These are phyloP conservation scores for Cladosporium sp. DNA, from an alignment of 2,329 filamentous ascomycete species.

Conservation along the genomic window DNA sequence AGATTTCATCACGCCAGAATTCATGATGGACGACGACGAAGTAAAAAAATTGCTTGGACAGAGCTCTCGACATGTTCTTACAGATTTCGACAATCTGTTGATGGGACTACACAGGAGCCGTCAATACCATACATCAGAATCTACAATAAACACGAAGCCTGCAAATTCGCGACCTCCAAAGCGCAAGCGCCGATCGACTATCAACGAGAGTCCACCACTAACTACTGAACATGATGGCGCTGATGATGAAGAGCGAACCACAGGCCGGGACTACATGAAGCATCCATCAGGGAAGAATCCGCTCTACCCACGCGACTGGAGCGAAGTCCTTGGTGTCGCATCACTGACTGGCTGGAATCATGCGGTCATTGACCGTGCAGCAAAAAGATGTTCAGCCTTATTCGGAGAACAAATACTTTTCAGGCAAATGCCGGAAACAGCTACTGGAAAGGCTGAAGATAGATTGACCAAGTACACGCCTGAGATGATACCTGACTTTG, in stretches of 20 bases:
- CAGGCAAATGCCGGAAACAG: conserved; percentile 32
- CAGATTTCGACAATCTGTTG: conserved; percentile 68
- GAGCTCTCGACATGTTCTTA: conserved; percentile 67
- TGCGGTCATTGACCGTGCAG: conserved; percentile 65
- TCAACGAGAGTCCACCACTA: conserved; percentile 7
- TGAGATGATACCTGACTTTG: conserved; percentile 34
- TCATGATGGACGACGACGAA: conserved; percentile 8
- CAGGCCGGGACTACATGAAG: background rate
- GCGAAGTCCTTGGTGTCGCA: conserved; percentile 77
- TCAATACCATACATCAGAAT: conserved; percentile 23
- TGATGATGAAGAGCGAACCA: background rate
- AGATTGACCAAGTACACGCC: conserved; percentile 40
- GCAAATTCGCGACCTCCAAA: conserved; percentile 12
- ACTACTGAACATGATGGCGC: background rate
- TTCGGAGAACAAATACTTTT: conserved; percentile 73
- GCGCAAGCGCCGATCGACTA: conserved; percentile 16
- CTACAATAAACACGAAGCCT: conserved; percentile 1
- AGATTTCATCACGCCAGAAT: background rate
- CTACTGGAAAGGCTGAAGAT: conserved; percentile 14
- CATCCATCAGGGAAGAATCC: conserved; percentile 7
- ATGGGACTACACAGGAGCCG: conserved; percentile 64
- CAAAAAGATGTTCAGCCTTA: conserved; percentile 71
- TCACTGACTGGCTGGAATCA: conserved; percentile 70
- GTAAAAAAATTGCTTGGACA: conserved; percentile 60
- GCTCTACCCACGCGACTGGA: conserved; percentile 71